Evolutionary conservation across 163 green algal species (phyloP), one percentile per base, ranked within the genome.

Genomic region (Chlamydomonas reinhardtii): DNA sequence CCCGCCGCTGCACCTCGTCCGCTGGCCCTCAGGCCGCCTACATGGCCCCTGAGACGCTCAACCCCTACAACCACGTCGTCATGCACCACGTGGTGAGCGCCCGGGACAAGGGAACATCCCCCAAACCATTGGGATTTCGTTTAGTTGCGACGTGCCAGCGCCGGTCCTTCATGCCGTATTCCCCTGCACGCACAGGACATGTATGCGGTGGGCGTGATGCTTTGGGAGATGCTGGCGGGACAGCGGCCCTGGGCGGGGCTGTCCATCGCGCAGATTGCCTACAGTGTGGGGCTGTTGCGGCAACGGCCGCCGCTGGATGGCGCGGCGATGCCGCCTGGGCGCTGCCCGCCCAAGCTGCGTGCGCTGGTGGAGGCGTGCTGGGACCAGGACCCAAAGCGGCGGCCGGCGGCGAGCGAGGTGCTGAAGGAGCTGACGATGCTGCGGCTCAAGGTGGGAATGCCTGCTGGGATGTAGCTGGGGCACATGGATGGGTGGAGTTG

Each of bases 201-300:
- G 29, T 84, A 76, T 32, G 48, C 77, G 4, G 15, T 69, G n/a
- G 77, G 66, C 43, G 34, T 84, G 17, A 64, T 84, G 6, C n/a
- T 84, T 16, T 84, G 77, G 77, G 66, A 76, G 66, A 76, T 84
- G 77, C 48, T 84, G 65, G 43, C 77, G n/a, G 77, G 77, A 12
- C 0, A 59, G 43, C 19, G 48, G 22, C 77, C 77, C 19, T 84
- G 77, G 77, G 29, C 16, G 39, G 76, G 76, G 12, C 43, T 75
- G 4, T 34, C 34, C 12, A 9, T 68, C 29, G 19, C 74, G 8
- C 64, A 75, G 39, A 52, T 84, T n/a, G 76, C 76, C 15, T 56
- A 31, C 17, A 48, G 37, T 16, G 76, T 84, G 76, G 62, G 12
- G 20, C 6, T 84, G n/a, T 8, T 17, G 16, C 65, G 27, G 15